Percentiles rank a stretch among this genome's conserved stretches.
phyloP scores from a whole-genome alignment of 176 grass and related monocot species.

The Bolboschoenus planiculmis region DNA sequence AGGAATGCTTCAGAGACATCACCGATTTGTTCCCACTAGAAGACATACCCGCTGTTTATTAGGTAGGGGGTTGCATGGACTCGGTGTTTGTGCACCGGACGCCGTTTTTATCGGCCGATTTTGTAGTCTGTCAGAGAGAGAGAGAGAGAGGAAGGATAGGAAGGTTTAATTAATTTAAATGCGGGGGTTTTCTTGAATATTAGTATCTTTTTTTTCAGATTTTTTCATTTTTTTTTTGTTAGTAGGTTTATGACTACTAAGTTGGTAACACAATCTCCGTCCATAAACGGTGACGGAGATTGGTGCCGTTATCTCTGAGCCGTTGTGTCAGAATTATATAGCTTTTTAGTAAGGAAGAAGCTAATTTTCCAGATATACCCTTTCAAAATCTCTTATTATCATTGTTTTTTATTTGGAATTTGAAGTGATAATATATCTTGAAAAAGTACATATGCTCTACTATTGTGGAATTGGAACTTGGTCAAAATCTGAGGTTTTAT shows the following conservation, averaged over 20 bases:
- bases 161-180: conserved; percentile 1
- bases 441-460: too few species aligned
- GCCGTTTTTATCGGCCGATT: conserved; percentile 14
- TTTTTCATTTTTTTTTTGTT: neutral
- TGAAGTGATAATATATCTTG: too few species aligned
- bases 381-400: neutral
- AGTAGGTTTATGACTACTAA: neutral
- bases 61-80: neutral
- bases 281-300: conserved; percentile 23
- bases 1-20: conserved; percentile 82
- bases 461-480: neutral
- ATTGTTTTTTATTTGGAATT: neutral
- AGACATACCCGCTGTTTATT: conserved; percentile 37
- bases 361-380: conserved; percentile 12
- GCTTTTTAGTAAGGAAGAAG: neutral
- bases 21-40: conserved; percentile 82
- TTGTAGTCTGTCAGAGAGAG: conserved; percentile 14
- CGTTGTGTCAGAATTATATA: neutral
- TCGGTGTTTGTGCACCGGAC: conserved; percentile 21
- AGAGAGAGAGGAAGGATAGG: conserved; percentile 24
- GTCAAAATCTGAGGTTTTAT: neutral
- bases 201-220: neutral
- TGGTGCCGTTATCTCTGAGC: neutral
- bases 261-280: conserved; percentile 9
- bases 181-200: conserved; percentile 54